Base-by-base conservation (phyloP, 2,329 filamentous ascomycete species). In the Phialophora chinensis region DNA sequence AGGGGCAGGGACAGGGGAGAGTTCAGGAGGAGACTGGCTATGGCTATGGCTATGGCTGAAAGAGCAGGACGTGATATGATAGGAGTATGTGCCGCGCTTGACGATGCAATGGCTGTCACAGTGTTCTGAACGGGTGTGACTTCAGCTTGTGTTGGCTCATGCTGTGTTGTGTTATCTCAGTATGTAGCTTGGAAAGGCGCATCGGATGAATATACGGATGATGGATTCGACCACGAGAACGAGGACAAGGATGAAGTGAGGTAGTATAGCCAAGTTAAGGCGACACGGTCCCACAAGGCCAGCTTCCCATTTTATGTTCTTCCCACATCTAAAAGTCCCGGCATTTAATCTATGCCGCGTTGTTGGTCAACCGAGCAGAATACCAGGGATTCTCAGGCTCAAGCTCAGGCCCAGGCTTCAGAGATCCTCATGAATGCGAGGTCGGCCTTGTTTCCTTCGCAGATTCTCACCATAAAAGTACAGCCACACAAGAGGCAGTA, bases 341-440 rank as follows among this genome's bases (percentile, higher is more conserved):
- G 35, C 12, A 11, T 4, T 14, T 42, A 17, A 17, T 17, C 35
- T 42, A 14, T 4, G 14, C 35, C 2, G 14, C 4, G 27, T 27
- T 27, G 27, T 27, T 27, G 27, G 27, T 27, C 27, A 27, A 27
- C 27, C 27, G 27, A 27, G 27, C 27, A 27, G 27, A 27, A 31
- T n/a, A n/a, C 38, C 8, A 6, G 2, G 20, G 4, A 8, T n/a
- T 20, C 1, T 5, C 14, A n/a, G 38, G 17, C 17, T 5, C 14
- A n/a, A 17, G 17, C 17, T 12, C 49, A 27, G 25, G 23, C 27
- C 1, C 49, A 27, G 14, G 49, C 23, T 6, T 60, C 44, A 60
- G 14, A 60, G 57, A 52, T 60, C 44, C 31, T 20, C 47, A 35
- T 50, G 57, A 27, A 60, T 47, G 7, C 20, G 27, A 17, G 57